A percentile compares a stretch with the other conserved stretches of the same genome.
Conservation (phyloP, 2,329 filamentous ascomycete genomes). For the Sclerotiophoma versabilis region DNA sequence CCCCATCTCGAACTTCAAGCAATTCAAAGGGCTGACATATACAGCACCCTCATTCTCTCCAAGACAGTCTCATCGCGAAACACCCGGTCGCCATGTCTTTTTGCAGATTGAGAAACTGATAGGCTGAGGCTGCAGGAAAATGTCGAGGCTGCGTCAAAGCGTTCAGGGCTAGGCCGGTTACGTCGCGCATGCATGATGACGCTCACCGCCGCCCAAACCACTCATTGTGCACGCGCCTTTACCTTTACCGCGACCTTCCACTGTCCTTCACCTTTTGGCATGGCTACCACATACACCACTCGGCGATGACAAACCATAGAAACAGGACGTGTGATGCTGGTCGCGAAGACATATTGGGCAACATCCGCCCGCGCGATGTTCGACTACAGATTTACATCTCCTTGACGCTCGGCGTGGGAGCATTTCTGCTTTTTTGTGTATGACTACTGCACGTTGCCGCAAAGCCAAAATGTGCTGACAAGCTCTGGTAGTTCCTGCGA, state of each 20-base stretch:
- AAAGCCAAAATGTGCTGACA: constrained; percentile 32
- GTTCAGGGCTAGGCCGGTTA: constrained; percentile 1
- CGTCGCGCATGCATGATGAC: constrained; percentile 13
- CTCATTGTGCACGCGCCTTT: constrained; percentile 7
- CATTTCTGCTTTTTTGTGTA: constrained; percentile 80
- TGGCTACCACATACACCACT: constrained; percentile 10
- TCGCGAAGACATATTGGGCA: constrained; percentile 41
- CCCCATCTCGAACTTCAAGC: too few species aligned
- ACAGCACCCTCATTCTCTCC: neutral
- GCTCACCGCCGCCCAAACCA: constrained; percentile 15
- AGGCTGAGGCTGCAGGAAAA: constrained; percentile 6
- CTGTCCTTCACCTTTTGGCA: constrained; percentile 2
- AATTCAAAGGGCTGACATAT: neutral
- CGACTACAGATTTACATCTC: constrained; percentile 75
- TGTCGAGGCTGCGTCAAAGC: constrained; percentile 1
- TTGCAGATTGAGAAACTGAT: neutral
- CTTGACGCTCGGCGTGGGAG: constrained; percentile 70
- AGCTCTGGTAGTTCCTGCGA: constrained; percentile 71
- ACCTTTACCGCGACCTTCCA: constrained; percentile 1
- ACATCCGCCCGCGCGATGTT: constrained; percentile 53
- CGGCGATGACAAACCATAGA: constrained; percentile 31
- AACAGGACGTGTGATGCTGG: constrained; percentile 24
- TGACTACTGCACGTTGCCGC: constrained; percentile 37
- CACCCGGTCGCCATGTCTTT: neutral
- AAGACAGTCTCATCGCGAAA: constrained; percentile 3